Conservation (phyloP, 345 rosid species). For the Rhodamnia rubescens region DNA sequence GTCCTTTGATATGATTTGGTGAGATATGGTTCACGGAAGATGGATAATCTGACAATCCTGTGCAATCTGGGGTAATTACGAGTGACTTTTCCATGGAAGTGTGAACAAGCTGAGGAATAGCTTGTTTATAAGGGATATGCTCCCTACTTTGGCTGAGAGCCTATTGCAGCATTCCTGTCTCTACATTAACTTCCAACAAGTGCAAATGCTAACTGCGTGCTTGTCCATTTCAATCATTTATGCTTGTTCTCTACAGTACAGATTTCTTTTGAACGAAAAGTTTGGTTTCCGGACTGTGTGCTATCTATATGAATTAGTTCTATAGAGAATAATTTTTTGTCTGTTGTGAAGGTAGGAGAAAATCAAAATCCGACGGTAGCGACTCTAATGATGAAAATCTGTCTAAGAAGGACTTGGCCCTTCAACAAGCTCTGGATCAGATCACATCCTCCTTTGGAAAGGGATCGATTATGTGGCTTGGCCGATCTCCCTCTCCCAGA, state of each 20-base stretch:
- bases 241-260: neutral
- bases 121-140: neutral
- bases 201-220: neutral
- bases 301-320: neutral
- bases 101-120: neutral
- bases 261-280: neutral
- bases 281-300: neutral
- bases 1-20: neutral
- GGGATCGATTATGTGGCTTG: slow-evolving; percentile 94
- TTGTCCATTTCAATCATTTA: neutral
- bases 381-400: slow-evolving; percentile 58
- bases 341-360: slow-evolving; percentile 45
- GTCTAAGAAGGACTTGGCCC: slow-evolving; percentile 80
- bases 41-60: neutral
- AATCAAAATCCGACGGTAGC: slow-evolving; percentile 62
- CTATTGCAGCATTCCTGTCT: neutral
- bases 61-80: neutral
- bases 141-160: neutral
- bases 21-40: neutral
- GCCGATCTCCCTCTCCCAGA: slow-evolving; percentile 50
- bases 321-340: neutral
- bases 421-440: slow-evolving; percentile 84
- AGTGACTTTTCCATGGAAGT: neutral
- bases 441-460: slow-evolving; percentile 74
- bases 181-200: neutral